phyloP scores from a whole-genome alignment of 805 yeast genomes.

The Barnettozyma sucrosica region DNA sequence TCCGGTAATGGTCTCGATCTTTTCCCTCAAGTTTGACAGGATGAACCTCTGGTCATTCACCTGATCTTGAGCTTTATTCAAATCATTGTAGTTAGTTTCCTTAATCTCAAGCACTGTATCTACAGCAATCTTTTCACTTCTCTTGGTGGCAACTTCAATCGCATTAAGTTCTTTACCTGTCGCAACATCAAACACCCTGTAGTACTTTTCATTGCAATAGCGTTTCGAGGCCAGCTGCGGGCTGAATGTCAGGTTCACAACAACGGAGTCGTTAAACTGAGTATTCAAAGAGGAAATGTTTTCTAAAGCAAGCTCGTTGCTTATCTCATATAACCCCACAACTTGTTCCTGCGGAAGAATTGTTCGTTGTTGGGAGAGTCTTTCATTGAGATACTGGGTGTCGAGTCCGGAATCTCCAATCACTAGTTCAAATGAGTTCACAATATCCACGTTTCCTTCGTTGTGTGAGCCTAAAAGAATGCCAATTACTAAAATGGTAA shows the following conservation, averaged over 20 bases:
- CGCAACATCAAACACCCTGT: conserved; percentile 3
- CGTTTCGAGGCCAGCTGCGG: conserved; percentile 6
- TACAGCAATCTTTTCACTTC: conserved; percentile 12
- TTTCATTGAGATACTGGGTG: conserved; percentile 5
- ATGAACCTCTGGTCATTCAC: conserved; percentile 8
- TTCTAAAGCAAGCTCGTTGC: not conserved
- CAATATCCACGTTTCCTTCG: not conserved
- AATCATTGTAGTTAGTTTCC: conserved; percentile 7
- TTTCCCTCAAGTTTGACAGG: conserved; percentile 6
- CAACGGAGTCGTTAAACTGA: not conserved
- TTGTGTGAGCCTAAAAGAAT: conserved; percentile 4
- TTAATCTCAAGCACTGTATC: conserved; percentile 10
- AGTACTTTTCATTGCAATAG: conserved; percentile 9
- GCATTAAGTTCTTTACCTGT: conserved; percentile 6
- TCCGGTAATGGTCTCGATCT: conserved; percentile 1
- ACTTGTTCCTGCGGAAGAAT: conserved; percentile 11
- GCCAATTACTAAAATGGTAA: conserved; percentile 2
- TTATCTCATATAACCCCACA: conserved; percentile 11
- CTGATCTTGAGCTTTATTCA: conserved; percentile 9
- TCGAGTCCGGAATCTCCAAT: not conserved
- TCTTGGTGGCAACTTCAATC: conserved; percentile 10
- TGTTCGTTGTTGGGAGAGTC: conserved; percentile 8
- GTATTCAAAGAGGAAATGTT: not conserved
- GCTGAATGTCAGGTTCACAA: conserved; percentile 3
- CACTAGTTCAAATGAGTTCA: conserved; percentile 13